Evolutionary conservation across 257 asterid species (phyloP).

Genomic region (Ophiorrhiza pumila): DNA sequence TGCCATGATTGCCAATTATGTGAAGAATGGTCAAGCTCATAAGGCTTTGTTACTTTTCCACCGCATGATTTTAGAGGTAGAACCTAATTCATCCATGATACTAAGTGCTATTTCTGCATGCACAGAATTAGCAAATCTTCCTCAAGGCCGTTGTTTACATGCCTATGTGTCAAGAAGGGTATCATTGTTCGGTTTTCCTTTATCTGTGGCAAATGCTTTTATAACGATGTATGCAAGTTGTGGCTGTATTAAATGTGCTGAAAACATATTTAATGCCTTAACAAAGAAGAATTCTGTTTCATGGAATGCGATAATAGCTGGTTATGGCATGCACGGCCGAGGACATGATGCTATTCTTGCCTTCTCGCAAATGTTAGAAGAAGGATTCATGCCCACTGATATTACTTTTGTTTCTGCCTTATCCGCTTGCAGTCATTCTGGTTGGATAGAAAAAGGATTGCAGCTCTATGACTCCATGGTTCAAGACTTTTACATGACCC

Average conservation of each 20-base stretch:
- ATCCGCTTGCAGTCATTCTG: conserved; percentile 37
- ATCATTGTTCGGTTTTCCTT: conserved; percentile 17
- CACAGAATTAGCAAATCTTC: conserved; percentile 22
- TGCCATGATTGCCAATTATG: conserved; percentile 33
- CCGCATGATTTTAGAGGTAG: conserved; percentile 19
- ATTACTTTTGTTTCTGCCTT: conserved; percentile 31
- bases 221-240: conserved; percentile 30
- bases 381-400: conserved; percentile 24
- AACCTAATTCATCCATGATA: conserved; percentile 24
- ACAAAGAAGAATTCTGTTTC: conserved; percentile 22
- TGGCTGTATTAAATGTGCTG: conserved; percentile 28
- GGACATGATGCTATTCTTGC: conserved; percentile 28
- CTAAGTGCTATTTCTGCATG: conserved; percentile 31
- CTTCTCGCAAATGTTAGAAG: conserved; percentile 28
- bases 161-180: conserved; percentile 19
- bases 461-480: conserved; percentile 26
- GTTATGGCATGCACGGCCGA: conserved; percentile 31
- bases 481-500: conserved; percentile 18
- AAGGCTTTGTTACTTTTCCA: conserved; percentile 29
- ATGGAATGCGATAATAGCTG: conserved; percentile 34
- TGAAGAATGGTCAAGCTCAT: conserved; percentile 17
- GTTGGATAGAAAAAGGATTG: conserved; percentile 28
- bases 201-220: conserved; percentile 24
- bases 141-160: conserved; percentile 31
- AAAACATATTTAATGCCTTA: conserved; percentile 16